Evolutionary conservation across 768 basidiomycete species (phyloP).

Genomic region (Lactarius sanguifluus): DNA sequence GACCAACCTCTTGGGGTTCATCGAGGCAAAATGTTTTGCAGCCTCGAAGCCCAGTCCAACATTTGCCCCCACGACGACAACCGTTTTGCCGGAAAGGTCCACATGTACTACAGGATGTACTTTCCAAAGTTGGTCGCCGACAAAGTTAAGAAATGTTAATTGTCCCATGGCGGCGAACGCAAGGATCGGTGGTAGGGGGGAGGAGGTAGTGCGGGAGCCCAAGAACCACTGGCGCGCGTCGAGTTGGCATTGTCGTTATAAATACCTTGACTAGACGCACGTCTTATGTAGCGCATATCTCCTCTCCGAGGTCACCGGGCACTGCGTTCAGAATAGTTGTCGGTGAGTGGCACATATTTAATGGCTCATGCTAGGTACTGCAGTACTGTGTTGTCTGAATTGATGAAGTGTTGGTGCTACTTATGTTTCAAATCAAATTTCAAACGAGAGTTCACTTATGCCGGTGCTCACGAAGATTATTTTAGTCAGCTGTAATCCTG

Average conservation of each 20-base stretch:
- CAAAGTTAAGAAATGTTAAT: constrained; percentile 6
- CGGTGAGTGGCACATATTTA: background rate
- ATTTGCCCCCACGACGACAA: constrained; percentile 30
- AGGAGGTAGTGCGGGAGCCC: background rate
- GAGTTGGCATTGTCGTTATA: background rate
- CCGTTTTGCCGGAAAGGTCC: constrained; percentile 28
- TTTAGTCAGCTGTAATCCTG: too few species aligned
- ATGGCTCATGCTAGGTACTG: background rate
- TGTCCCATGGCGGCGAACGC: constrained; percentile 19
- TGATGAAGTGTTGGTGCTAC: background rate
- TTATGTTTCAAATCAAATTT: background rate
- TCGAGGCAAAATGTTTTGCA: constrained; percentile 27
- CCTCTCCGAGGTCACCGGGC: background rate
- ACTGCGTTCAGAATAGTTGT: background rate
- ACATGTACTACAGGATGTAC: constrained; percentile 15
- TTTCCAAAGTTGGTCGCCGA: constrained; percentile 14
- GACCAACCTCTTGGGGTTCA: constrained; percentile 25
- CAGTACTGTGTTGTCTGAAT: background rate
- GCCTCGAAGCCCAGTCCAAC: constrained; percentile 28
- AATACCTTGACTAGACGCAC: background rate
- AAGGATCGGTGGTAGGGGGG: background rate
- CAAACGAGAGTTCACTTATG: too few species aligned
- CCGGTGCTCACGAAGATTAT: too few species aligned
- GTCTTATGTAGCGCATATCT: background rate
- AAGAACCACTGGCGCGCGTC: too few species aligned